phyloP scores from a whole-genome alignment of 2,329 filamentous ascomycete genomes.

The Ambrosiella xylebori region DNA sequence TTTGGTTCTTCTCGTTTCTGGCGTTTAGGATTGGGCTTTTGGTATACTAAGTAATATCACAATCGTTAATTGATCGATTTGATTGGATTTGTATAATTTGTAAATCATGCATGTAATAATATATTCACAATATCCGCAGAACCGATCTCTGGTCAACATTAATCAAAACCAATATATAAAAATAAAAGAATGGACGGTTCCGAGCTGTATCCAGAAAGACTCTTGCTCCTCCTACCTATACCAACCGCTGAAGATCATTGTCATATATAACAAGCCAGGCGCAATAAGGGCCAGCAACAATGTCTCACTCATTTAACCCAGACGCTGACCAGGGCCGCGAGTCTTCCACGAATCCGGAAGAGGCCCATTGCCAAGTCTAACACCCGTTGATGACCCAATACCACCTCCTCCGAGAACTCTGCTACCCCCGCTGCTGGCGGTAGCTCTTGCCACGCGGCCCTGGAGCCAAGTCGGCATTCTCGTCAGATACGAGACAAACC shows the following conservation, averaged over 20 bases:
- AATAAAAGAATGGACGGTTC: not conserved
- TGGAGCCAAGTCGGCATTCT: slow-evolving; percentile 19
- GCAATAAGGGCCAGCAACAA: not conserved
- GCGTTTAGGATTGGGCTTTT: not conserved
- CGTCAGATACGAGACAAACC: slow-evolving; percentile 50
- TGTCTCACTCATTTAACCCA: slow-evolving; percentile 28
- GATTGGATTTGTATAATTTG: not conserved
- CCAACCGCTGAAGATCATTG: too few species aligned
- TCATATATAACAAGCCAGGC: too few species aligned
- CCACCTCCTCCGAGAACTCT: slow-evolving; percentile 1
- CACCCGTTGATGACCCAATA: slow-evolving; percentile 3
- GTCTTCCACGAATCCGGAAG: slow-evolving; percentile 47
- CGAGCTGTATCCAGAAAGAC: not conserved
- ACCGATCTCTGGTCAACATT: too few species aligned
- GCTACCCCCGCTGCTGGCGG: not conserved
- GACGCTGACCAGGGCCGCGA: slow-evolving; percentile 42
- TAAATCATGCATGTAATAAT: not conserved
- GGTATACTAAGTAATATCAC: not conserved
- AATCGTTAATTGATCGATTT: not conserved
- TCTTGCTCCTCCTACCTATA: not conserved
- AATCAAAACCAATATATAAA: not conserved
- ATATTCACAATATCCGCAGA: not conserved
- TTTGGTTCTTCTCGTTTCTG: not conserved
- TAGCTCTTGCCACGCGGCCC: slow-evolving; percentile 1
- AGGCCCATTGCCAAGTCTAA: slow-evolving; percentile 23